Conservation (phyloP, 768 basidiomycete species). For the Lactarius sp. region DNA sequence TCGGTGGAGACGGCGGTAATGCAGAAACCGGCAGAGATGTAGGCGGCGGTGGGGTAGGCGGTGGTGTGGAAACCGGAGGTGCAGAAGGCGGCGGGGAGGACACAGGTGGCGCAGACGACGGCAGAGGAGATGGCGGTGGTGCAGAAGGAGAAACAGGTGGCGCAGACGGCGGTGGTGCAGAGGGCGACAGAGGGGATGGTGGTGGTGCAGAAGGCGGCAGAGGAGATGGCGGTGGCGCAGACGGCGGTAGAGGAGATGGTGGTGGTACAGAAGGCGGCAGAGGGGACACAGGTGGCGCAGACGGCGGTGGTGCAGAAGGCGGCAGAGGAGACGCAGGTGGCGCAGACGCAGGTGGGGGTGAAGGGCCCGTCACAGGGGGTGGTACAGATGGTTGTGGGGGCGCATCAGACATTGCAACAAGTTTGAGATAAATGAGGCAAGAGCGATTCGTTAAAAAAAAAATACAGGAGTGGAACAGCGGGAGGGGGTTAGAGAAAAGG, state of each 20-base stretch:
- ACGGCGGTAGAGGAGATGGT: slow-evolving; percentile 8
- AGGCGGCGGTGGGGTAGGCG: background rate
- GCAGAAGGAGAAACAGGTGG: background rate
- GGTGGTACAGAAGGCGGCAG: slow-evolving; percentile 23
- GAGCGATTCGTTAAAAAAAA: too few species aligned
- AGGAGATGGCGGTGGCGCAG: too few species aligned
- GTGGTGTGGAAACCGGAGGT: too few species aligned
- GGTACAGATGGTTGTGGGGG: slow-evolving; percentile 17
- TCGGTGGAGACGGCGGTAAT: slow-evolving; percentile 19
- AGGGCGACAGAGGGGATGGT: background rate
- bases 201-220: too few species aligned
- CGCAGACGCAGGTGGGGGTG: slow-evolving; percentile 23
- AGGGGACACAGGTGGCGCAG: background rate
- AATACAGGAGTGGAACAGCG: too few species aligned
- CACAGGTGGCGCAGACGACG: background rate
- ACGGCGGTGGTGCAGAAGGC: background rate
- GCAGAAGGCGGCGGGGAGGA: background rate
- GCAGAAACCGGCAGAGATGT: slow-evolving; percentile 22
- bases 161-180: background rate
- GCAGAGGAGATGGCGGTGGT: background rate
- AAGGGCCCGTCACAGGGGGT: background rate
- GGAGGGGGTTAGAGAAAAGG: too few species aligned
- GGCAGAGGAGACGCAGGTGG: background rate
- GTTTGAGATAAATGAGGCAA: background rate
- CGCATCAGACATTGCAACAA: slow-evolving; percentile 24